These are phyloP conservation scores for Cenchrus americanus DNA, from an alignment of 176 grass and related monocot species.

Conservation along the genomic window DNA sequence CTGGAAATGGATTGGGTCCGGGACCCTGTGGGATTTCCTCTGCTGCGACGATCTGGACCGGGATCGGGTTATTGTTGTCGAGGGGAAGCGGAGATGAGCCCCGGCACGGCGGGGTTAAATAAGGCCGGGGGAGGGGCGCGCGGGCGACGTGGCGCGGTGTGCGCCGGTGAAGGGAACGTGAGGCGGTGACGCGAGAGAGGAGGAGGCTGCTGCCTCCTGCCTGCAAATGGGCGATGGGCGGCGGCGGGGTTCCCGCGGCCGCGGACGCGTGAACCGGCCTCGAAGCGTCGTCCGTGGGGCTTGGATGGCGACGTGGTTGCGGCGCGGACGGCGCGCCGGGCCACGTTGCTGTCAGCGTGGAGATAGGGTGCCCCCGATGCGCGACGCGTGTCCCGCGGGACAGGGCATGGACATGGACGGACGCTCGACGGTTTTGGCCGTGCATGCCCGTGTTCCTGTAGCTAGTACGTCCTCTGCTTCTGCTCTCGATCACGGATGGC, in stretches of 20 bases:
- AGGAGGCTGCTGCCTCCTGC: too few species aligned
- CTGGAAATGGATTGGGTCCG: slow-evolving; percentile 35
- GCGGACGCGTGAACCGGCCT: slow-evolving; percentile 50
- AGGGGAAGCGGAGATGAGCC: not conserved
- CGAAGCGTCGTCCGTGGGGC: slow-evolving; percentile 17
- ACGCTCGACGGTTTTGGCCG: not conserved
- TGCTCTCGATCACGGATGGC: not conserved
- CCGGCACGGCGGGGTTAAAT: slow-evolving; percentile 41
- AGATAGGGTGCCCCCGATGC: not conserved
- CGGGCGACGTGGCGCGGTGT: slow-evolving; percentile 53
- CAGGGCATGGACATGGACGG: not conserved
- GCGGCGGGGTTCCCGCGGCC: not conserved
- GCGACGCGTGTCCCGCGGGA: not conserved
- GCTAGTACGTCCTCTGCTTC: not conserved
- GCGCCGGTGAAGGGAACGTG: slow-evolving; percentile 49
- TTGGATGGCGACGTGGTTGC: slow-evolving; percentile 19
- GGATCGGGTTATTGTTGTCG: slow-evolving; percentile 18
- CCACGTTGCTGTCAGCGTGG: slow-evolving; percentile 28
- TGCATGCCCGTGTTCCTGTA: too few species aligned
- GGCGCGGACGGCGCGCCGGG: slow-evolving; percentile 24
- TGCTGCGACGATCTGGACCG: slow-evolving; percentile 14
- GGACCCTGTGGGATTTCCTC: slow-evolving; percentile 8
- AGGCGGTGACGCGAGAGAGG: slow-evolving; percentile 10
- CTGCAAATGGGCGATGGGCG: slow-evolving; percentile 13
- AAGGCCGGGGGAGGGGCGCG: not conserved